Base-by-base conservation (phyloP, 2,329 filamentous ascomycete species). In the Xylariaceae sp. region DNA sequence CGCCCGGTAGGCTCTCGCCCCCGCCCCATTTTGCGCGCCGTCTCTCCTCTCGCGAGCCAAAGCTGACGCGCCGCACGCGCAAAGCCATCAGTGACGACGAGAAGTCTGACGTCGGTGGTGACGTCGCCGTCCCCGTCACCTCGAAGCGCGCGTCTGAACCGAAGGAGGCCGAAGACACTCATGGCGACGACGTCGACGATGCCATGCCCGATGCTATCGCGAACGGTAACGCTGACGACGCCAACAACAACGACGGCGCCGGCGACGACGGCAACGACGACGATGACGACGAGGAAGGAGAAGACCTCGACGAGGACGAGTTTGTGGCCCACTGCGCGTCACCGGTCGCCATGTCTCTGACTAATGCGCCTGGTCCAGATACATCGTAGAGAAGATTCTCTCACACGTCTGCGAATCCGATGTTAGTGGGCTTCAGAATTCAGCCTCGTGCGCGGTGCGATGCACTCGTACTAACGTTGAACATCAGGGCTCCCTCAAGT, bases 321-420 rank as follows among this genome's bases (percentile, higher is more conserved):
- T 49, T 36, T 34, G 42, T 29, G 21, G 12, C 10, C 19, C 29
- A 8, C 11, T 10, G 11, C 6, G 11, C 14, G 13, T 4, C 15
- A 13, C 21, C 19, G 3, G n/a, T 6, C 24, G 12, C 14, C 6
- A 15, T 25, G 7, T 18, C 18, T 16, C 25, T 13, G 13, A 22
- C 40, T 49, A 35, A 48, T 14, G 11, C 17, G 19, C 9, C 5
- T 6, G 12, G 25, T 17, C 8, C 43, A 85, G 81, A 51, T 89
- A 73, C 48, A 72, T 85, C 11, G 83, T 92, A 4, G 83, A 90
- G 53, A 72, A 75, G 47, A 88, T 92, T 46, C 53, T 79, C 29
- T 67, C 63, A 19, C 85, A 90, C 58, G 68, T 72, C 35, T 67
- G 81, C 28, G 65, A 72, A 23, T 65, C 72, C 23, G 62, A 72